Evolutionary conservation across 352 stramenopile genomes (phyloP), one percentile per base, ranked within the genome.

Genomic region (Aphanomyces cochlioides): DNA sequence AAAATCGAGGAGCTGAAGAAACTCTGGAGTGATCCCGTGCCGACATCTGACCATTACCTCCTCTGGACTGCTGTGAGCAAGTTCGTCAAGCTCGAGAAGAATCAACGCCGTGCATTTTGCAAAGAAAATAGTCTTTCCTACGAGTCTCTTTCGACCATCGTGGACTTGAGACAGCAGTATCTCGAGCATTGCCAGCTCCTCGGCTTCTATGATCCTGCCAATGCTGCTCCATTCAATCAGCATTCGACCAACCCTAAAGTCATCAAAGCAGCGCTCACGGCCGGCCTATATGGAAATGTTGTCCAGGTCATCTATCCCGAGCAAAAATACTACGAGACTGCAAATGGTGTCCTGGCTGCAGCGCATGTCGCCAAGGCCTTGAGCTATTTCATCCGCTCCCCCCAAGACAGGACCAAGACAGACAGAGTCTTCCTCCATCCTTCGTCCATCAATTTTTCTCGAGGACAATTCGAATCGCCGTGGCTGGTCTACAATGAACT

Each of bases 391-490:
- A 90, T 97, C 57, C 87, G 79, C 34, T 28, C 28, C 28, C 75
- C 72, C 17, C 60, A 60, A 12, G 72, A 77, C 38, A 73, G 66
- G 19, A 78, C 77, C 38, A 80, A 90, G 47, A 28, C 28, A 28
- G 95, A 98, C 76, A 87, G 96, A 50, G 96, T 99, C 17, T 99
- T 98, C 75, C 79, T 99, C 21, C 97, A 99, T 72, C 96, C 97
- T 36, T 96, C 88, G 34, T 98, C 93, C 37, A 85, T 82, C 66
- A 98, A 97, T 72, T 97, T 96, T 72, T 73, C 39, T 6, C 43
- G 47, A 41, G 88, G 90, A 38, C 84, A 93, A 69, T 99, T 98
- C 75, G 92, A 95, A 69, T 98, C 90, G 73, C 96, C 96, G 40
- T 99, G 95, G 93, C 74, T 99, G 40, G 78, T 99, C 15, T 99